These are phyloP conservation scores for Clavulina sp. DNA, from an alignment of 768 basidiomycete species.

Conservation along the genomic window DNA sequence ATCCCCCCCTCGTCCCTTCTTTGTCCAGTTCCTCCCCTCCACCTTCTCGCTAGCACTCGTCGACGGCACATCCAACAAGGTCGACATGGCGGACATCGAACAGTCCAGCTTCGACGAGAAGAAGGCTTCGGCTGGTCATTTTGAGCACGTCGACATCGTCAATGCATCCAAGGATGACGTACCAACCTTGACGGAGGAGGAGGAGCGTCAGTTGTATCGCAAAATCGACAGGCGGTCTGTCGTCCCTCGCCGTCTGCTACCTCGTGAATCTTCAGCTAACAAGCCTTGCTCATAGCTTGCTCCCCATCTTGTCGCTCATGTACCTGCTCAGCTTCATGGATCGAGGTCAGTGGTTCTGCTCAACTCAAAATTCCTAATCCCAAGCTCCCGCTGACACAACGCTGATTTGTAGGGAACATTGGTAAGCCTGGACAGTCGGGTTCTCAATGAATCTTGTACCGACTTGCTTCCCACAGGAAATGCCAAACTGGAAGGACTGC, in stretches of 20 bases:
- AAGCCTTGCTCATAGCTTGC: constrained; percentile 16
- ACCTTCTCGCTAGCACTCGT: no score
- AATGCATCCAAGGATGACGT: no score
- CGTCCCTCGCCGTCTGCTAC: not conserved
- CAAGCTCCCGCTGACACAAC: not conserved
- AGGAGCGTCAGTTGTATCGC: constrained; percentile 37
- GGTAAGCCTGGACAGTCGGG: constrained; percentile 20
- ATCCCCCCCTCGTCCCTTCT: no score
- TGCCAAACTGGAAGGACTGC: constrained; percentile 46
- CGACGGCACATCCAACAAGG: no score
- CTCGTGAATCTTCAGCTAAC: not conserved
- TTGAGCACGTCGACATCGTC: no score
- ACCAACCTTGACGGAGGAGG: constrained; percentile 23
- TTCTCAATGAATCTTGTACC: not conserved
- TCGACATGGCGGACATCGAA: no score
- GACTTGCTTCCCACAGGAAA: constrained; percentile 26
- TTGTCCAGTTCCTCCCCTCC: no score
- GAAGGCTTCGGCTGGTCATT: no score
- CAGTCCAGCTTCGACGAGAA: no score
- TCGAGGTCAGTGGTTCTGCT: constrained; percentile 26
- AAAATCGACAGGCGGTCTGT: constrained; percentile 33
- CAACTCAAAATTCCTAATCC: not conserved
- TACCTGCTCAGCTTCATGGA: constrained; percentile 50
- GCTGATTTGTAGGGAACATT: constrained; percentile 37
- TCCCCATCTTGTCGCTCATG: constrained; percentile 42